A percentile compares a stretch with the other conserved stretches of the same genome.
Evolutionary conservation across 257 asterid genomes (phyloP).

Genomic region (Penstemon barbatus): DNA sequence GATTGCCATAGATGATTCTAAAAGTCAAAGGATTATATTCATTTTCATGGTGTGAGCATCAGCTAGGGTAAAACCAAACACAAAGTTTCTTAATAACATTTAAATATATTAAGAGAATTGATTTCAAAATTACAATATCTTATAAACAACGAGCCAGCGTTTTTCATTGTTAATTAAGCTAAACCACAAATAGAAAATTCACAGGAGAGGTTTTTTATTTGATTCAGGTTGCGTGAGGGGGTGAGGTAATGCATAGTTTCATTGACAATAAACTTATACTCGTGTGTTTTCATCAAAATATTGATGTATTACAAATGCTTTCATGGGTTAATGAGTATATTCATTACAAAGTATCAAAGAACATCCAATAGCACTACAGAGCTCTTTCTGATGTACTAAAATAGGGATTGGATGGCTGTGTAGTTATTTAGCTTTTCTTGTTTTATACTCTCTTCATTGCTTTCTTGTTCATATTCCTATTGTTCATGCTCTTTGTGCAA

Average conservation of each 20-base stretch:
- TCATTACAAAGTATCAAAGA: constrained; percentile 17
- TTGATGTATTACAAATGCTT: constrained; percentile 2
- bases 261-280: constrained; percentile 1
- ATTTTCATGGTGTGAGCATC: not conserved
- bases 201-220: too few species aligned
- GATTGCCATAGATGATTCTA: not conserved
- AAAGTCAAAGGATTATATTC: not conserved
- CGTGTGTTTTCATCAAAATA: not conserved
- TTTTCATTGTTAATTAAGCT: too few species aligned
- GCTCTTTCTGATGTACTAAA: not conserved
- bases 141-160: too few species aligned
- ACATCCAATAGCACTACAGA: constrained; percentile 1
- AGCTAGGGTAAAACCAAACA: not conserved
- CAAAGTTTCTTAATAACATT: not conserved
- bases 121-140: not conserved
- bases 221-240: too few species aligned
- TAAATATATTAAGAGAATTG: not conserved
- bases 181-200: too few species aligned
- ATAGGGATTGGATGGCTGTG: not conserved
- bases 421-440: too few species aligned
- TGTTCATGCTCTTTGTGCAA: too few species aligned
- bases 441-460: too few species aligned
- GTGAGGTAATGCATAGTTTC: not conserved
- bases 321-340: not conserved
- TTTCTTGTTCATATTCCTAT: too few species aligned